Conservation (phyloP, 2,329 filamentous ascomycete genomes). For the Talaromyces sp. region DNA sequence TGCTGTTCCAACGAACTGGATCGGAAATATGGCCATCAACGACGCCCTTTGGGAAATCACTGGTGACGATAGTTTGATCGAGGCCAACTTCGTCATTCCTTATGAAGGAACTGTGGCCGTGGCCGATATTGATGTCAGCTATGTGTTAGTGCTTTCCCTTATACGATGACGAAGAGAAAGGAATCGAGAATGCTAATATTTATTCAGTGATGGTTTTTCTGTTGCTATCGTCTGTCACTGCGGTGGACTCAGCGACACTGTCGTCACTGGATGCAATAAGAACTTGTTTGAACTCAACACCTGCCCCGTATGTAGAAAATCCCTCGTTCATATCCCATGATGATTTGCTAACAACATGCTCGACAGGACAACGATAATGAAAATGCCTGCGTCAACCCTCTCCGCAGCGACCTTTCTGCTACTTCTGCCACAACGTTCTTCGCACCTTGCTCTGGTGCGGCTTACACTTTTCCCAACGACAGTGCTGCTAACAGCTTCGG, state of each 20-base stretch:
- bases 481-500: slow-evolving; percentile 8
- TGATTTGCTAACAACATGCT: background rate
- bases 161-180: background rate
- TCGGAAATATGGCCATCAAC: slow-evolving; percentile 16
- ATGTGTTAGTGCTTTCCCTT: background rate
- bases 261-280: slow-evolving; percentile 13
- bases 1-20: slow-evolving; percentile 12
- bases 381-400: slow-evolving; percentile 15
- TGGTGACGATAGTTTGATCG: slow-evolving; percentile 12
- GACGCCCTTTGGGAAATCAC: slow-evolving; percentile 11
- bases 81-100: slow-evolving; percentile 11
- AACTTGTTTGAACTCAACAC: slow-evolving; percentile 6
- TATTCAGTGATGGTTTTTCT: slow-evolving; percentile 11
- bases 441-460: slow-evolving; percentile 7
- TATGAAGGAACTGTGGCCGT: slow-evolving; percentile 4
- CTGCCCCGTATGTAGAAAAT: background rate
- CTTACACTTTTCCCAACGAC: slow-evolving; percentile 15
- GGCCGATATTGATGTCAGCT: slow-evolving; percentile 14
- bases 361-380: slow-evolving; percentile 9
- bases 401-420: background rate
- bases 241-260: background rate
- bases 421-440: slow-evolving; percentile 7
- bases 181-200: background rate
- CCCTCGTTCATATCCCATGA: background rate
- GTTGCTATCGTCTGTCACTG: slow-evolving; percentile 14